phyloP scores from a whole-genome alignment of 306 rosid species.

The Corylus heterophylla region DNA sequence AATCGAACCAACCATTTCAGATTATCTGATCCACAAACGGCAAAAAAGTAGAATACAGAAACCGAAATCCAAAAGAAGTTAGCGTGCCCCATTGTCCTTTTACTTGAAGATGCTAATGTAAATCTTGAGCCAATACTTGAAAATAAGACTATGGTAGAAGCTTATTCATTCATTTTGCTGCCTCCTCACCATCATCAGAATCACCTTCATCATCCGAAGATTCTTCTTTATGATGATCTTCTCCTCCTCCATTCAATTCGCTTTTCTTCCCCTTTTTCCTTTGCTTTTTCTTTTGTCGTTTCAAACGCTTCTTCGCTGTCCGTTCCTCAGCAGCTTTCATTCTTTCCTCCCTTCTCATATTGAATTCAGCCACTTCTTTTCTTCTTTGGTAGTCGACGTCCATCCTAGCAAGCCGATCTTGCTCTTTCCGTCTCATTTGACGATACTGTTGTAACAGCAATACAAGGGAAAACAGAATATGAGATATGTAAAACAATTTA shows the following conservation, averaged over 20 bases:
- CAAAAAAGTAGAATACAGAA: not conserved
- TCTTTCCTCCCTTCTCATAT: conserved; percentile 82
- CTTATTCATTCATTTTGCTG: conserved; percentile 36
- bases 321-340: conserved; percentile 85
- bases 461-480: conserved; percentile 14
- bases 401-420: conserved; percentile 92
- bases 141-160: not conserved
- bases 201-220: conserved; percentile 60
- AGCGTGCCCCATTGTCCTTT: not conserved
- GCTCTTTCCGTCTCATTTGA: conserved; percentile 96
- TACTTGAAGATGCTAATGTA: not conserved
- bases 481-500: conserved; percentile 11
- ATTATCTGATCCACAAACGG: not conserved
- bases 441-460: conserved; percentile 63
- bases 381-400: conserved; percentile 78
- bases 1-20: not conserved
- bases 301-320: conserved; percentile 75
- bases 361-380: conserved; percentile 76
- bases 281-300: conserved; percentile 88
- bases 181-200: conserved; percentile 54
- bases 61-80: conserved; percentile 1
- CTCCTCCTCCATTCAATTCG: conserved; percentile 50
- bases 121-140: not conserved
- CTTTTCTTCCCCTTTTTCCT: conserved; percentile 72
- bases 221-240: conserved; percentile 49